These are phyloP conservation scores for Cotoneaster glaucophyllus DNA, from an alignment of 306 rosid genomes.

Conservation along the genomic window DNA sequence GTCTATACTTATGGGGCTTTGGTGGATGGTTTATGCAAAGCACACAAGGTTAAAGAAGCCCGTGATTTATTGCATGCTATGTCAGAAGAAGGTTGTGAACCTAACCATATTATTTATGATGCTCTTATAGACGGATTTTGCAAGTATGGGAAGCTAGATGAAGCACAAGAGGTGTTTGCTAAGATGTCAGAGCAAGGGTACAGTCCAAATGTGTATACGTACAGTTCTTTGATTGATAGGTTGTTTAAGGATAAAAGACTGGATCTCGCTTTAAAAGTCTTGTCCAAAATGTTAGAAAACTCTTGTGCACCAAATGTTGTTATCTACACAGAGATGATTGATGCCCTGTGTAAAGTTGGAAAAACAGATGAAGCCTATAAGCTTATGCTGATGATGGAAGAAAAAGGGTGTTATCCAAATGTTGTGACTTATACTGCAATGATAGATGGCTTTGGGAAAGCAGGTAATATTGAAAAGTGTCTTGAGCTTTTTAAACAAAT, in stretches of 20 bases:
- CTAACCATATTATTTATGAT: constrained; percentile 65
- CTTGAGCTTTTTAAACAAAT: constrained; percentile 63
- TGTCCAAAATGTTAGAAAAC: constrained; percentile 75
- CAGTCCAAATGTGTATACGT: constrained; percentile 66
- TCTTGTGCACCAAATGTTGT: constrained; percentile 78
- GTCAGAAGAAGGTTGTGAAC: constrained; percentile 59
- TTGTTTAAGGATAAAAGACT: constrained; percentile 67
- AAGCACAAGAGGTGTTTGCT: constrained; percentile 70
- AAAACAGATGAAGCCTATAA: constrained; percentile 74
- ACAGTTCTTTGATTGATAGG: constrained; percentile 71
- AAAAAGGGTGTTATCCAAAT: constrained; percentile 67
- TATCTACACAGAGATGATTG: constrained; percentile 84
- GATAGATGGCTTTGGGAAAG: constrained; percentile 82
- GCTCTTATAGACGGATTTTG: constrained; percentile 87
- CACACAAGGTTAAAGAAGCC: constrained; percentile 66
- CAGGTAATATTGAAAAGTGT: constrained; percentile 58
- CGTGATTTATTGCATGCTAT: constrained; percentile 53
- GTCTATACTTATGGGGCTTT: constrained; percentile 74
- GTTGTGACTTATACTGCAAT: constrained; percentile 87
- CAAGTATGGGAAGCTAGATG: constrained; percentile 68
- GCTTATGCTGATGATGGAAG: constrained; percentile 83
- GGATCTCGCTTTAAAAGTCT: constrained; percentile 71
- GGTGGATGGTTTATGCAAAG: constrained; percentile 91
- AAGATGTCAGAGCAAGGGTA: constrained; percentile 73
- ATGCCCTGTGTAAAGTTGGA: constrained; percentile 77